Evolutionary conservation across 208 protist species (phyloP).

Genomic region (Leishmania major): DNA sequence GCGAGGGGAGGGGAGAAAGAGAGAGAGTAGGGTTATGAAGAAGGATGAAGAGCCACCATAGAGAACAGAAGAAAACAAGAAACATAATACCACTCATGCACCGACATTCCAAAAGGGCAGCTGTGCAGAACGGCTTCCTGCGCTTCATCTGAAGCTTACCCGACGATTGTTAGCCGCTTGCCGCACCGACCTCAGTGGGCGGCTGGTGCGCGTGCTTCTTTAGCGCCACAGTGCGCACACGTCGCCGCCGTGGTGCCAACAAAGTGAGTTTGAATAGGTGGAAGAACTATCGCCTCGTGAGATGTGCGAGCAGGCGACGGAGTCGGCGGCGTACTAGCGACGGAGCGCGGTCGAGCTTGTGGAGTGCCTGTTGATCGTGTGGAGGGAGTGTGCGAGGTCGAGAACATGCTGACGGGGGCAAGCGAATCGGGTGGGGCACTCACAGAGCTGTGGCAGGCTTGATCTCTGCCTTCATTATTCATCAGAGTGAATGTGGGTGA

Average conservation of each 20-base stretch:
- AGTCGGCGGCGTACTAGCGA: not conserved
- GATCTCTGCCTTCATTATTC: not conserved
- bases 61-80: not conserved
- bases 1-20: not conserved
- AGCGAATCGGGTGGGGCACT: not conserved
- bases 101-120: not conserved
- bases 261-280: slow-evolving; percentile 1
- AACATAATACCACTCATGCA: not conserved
- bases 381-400: not conserved
- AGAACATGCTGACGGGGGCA: not conserved
- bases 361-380: not conserved
- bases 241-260: not conserved
- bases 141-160: not conserved
- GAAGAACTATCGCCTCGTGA: not conserved
- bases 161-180: not conserved
- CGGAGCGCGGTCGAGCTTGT: not conserved
- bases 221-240: not conserved
- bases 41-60: not conserved
- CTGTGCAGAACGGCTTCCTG: not conserved
- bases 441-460: not conserved
- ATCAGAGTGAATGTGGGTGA: not conserved
- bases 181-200: not conserved
- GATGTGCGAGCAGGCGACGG: not conserved
- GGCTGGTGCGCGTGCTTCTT: not conserved
- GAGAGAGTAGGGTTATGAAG: not conserved